phyloP scores from a whole-genome alignment of 129 eudicot genomes.

The Arctium minus region DNA sequence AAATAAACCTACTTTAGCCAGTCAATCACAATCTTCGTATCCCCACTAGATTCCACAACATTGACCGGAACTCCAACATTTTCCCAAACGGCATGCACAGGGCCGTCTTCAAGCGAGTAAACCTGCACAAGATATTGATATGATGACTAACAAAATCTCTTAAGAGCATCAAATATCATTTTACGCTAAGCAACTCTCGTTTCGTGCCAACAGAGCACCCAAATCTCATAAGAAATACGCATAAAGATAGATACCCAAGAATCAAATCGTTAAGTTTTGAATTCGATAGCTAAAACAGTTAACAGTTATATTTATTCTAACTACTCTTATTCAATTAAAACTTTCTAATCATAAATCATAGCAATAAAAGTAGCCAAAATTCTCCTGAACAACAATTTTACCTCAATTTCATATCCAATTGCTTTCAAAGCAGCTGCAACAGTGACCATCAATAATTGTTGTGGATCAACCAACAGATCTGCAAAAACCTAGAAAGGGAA shows the following conservation, averaged over 20 bases:
- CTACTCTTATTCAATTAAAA: not conserved
- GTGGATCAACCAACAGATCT: slow-evolving; percentile 75
- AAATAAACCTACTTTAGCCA: slow-evolving; percentile 80
- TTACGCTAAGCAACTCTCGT: not conserved
- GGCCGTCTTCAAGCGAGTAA: slow-evolving; percentile 80
- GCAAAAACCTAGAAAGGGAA: slow-evolving; percentile 65
- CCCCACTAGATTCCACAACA: slow-evolving; percentile 31
- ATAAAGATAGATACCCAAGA: not conserved
- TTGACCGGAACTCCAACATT: slow-evolving; percentile 51
- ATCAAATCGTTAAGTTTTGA: not conserved
- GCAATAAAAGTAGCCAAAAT: not conserved
- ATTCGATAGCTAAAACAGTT: not conserved
- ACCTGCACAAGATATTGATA: slow-evolving; percentile 42
- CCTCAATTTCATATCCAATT: slow-evolving; percentile 94
- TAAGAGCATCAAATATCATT: not conserved
- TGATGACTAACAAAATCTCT: not conserved
- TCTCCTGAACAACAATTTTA: slow-evolving; percentile 21
- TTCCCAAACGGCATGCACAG: slow-evolving; percentile 63
- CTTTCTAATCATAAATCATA: not conserved
- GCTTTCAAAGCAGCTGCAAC: slow-evolving; percentile 71
- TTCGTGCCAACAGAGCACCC: not conserved
- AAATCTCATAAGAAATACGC: not conserved
- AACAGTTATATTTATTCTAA: not conserved
- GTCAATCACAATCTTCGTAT: slow-evolving; percentile 46
- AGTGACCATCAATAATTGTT: slow-evolving; percentile 80